Evolutionary conservation across 1,139 yeast species (phyloP), one percentile per base, ranked within the genome.

Genomic region (Lodderomyces metapsilosis): DNA sequence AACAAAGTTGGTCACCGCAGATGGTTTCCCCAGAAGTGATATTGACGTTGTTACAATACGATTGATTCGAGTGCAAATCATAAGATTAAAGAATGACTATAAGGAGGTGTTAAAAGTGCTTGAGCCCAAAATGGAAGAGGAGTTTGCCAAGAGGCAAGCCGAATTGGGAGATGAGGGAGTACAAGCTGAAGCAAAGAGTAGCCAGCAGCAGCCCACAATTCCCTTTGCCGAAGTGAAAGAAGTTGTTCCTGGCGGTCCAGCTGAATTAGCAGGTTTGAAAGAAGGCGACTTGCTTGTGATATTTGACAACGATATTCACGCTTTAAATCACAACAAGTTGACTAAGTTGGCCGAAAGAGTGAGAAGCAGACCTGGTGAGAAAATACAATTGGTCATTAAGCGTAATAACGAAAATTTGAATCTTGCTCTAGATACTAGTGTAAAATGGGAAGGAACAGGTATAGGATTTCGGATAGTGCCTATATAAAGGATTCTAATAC

Each of bases 21-120:
- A 91, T 53, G 97, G 97, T 28, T 92, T 78, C 52, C 98, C 98
- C 0, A 68, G 97, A 30, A 65, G 72, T 12, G 98, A 92, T 57
- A 76, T 91, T 24, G 96, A 92, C 53, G 86, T 91, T 5, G 80
- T 84, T 3, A 74, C 85, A 30, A 68, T 82, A 2, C 66, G 94
- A 40, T 64, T 77, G n/a, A 56, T 79, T 0, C 61, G 96, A 46
- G 76, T 81, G 7, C 76, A 76, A 52, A 78, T 89, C 32, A 81
- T 85, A 37, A 68, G 86, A 42, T 66, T 84, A 40, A 68, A 82
- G 44, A 89, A 88, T 54, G 97, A 91, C 59, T 69, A 82, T 47
- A 71, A 68, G 43, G 58, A 54, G 16, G 62, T 87, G 11, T 58
- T 82, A 47, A 59, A 64, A n/a, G 58, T 66, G 31, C 56, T 88